A percentile compares a stretch with the other conserved stretches of the same genome.
Evolutionary conservation across 305 asterid genomes (phyloP).

Genomic region (Ilex paraguariensis): DNA sequence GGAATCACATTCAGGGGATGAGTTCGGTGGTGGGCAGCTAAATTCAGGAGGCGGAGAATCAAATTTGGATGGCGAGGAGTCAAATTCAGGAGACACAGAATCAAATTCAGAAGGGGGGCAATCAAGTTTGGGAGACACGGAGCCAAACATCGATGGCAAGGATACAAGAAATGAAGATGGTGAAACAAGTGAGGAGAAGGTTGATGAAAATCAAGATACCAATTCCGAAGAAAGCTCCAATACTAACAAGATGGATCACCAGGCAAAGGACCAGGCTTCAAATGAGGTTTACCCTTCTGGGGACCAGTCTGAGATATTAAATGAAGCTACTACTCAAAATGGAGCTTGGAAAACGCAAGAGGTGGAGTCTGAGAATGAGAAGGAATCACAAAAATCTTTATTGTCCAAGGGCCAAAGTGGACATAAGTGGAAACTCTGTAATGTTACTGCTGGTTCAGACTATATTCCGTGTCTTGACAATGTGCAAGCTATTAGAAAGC

Average conservation of each 20-base stretch:
- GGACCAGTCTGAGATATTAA: constrained; percentile 22
- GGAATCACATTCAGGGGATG: constrained; percentile 1
- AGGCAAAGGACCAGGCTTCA: constrained; percentile 1
- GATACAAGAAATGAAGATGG: not conserved
- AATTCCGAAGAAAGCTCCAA: constrained; percentile 7
- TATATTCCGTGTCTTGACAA: constrained; percentile 22
- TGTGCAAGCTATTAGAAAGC: constrained; percentile 13
- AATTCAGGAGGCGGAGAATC: constrained; percentile 9
- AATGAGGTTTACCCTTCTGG: constrained; percentile 18
- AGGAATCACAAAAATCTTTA: constrained; percentile 15
- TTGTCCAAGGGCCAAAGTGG: not conserved
- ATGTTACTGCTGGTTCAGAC: constrained; percentile 20
- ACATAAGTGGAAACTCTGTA: constrained; percentile 17
- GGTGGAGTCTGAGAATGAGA: constrained; percentile 20
- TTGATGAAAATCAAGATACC: not conserved
- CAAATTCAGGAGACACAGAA: not conserved
- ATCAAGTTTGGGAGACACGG: not conserved
- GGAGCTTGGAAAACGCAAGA: constrained; percentile 22
- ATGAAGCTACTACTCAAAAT: constrained; percentile 16
- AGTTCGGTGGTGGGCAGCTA: no score
- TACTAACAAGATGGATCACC: not conserved
- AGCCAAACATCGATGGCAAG: not conserved
- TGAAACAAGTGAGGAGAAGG: not conserved
- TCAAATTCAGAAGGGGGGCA: not conserved
- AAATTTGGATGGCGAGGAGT: constrained; percentile 3